phyloP scores from a whole-genome alignment of 345 rosid genomes.

The Streptanthus diversifolius region DNA sequence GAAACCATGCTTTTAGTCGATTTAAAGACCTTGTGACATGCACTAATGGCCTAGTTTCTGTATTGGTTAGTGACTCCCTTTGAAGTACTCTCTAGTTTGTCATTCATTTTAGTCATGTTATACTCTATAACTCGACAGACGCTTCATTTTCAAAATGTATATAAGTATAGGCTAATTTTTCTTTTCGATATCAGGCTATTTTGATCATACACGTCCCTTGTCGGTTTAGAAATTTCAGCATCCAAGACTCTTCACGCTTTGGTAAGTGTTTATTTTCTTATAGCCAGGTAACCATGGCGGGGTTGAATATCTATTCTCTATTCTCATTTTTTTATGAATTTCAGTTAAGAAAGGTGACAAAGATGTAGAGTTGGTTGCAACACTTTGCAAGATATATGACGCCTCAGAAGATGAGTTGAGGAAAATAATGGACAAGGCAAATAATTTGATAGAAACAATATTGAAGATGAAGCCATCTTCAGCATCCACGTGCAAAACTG shows the following conservation, averaged over 20 bases:
- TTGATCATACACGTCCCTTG: slow-evolving; percentile 78
- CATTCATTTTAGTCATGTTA: background rate
- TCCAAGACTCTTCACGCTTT: slow-evolving; percentile 52
- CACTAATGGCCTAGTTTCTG: slow-evolving; percentile 77
- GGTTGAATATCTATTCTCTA: background rate
- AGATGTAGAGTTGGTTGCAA: slow-evolving; percentile 76
- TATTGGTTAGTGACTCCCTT: slow-evolving; percentile 62
- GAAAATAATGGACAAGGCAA: slow-evolving; percentile 63
- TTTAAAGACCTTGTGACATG: slow-evolving; percentile 87
- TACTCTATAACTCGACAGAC: background rate
- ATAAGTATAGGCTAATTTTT: slow-evolving; percentile 3
- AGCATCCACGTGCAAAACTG: slow-evolving; percentile 61
- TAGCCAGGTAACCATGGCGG: background rate
- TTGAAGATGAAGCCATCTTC: slow-evolving; percentile 55
- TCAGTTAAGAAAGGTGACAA: slow-evolving; percentile 74
- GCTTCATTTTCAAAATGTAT: background rate
- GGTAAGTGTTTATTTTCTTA: slow-evolving; percentile 47
- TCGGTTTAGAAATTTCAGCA: slow-evolving; percentile 68
- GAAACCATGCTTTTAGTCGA: slow-evolving; percentile 74
- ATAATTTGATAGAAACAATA: slow-evolving; percentile 56
- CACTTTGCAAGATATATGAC: slow-evolving; percentile 74
- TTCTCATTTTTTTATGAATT: slow-evolving; percentile 14
- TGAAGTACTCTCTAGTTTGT: background rate
- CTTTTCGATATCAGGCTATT: slow-evolving; percentile 58
- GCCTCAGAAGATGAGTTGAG: slow-evolving; percentile 82